Evolutionary conservation across 805 yeast species (phyloP).

Genomic region (Kuraishia hungarica): DNA sequence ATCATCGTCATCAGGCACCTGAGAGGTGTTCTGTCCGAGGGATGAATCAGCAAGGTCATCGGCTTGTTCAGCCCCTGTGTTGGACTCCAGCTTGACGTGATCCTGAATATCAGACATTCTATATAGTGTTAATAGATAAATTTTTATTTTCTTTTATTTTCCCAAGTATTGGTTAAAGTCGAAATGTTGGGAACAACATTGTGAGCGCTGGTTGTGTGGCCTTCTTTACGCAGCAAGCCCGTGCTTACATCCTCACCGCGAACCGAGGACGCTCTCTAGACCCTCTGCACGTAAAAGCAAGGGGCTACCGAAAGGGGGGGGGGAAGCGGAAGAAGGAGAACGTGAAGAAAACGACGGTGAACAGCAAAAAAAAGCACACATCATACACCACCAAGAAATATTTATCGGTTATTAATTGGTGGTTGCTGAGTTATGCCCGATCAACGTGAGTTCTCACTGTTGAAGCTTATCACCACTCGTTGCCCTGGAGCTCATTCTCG

Average conservation of each 20-base stretch:
- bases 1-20: conserved; percentile 25
- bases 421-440: not conserved
- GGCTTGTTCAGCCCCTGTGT: not conserved
- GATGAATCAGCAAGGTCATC: not conserved
- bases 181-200: not conserved
- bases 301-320: not conserved
- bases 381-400: not conserved
- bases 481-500: not conserved
- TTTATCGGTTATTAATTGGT: not conserved
- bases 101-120: conserved; percentile 5
- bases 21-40: not conserved
- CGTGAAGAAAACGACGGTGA: not conserved
- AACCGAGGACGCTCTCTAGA: not conserved
- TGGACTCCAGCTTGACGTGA: conserved; percentile 2
- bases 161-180: not conserved
- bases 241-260: not conserved
- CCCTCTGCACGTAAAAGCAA: no score
- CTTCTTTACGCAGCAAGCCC: not conserved
- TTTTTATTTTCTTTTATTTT: no score
- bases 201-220: not conserved
- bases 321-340: not conserved
- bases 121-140: not conserved
- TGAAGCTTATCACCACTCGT: not conserved
- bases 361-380: not conserved
- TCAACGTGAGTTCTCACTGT: not conserved